phyloP scores from a whole-genome alignment of 2,329 filamentous ascomycete species.

The Colletotrichum limetticola region DNA sequence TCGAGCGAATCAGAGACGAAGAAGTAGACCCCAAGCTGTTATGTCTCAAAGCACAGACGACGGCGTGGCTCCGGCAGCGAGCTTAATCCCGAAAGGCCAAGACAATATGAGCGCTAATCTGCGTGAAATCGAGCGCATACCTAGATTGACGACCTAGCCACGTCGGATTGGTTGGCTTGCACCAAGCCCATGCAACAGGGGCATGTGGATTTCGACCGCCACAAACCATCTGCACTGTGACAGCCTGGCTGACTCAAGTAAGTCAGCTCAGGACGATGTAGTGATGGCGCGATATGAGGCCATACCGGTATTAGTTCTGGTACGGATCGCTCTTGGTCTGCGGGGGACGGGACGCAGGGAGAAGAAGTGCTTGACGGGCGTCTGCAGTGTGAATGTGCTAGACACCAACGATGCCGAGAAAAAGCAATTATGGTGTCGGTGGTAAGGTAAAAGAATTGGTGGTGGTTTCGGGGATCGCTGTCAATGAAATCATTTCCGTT shows the following conservation, averaged over 20 bases:
- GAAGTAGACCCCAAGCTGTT: not conserved
- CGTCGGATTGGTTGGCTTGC: conserved; percentile 19
- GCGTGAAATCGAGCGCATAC: conserved; percentile 17
- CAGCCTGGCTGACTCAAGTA: not conserved
- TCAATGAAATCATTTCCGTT: conserved; percentile 19
- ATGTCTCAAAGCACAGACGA: conserved; percentile 28
- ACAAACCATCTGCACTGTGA: not conserved
- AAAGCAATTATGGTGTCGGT: not conserved
- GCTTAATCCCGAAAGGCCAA: conserved; percentile 18
- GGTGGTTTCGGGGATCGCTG: conserved; percentile 8
- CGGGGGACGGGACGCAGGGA: conserved; percentile 30
- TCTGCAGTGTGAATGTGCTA: not conserved
- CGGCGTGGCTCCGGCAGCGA: conserved; percentile 9
- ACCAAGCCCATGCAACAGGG: conserved; percentile 12
- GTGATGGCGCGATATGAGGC: conserved; percentile 22
- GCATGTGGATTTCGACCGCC: conserved; percentile 21
- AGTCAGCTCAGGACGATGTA: conserved; percentile 8
- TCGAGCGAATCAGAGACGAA: conserved; percentile 5
- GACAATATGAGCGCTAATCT: conserved; percentile 8
- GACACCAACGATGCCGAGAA: not conserved
- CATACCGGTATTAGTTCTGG: not conserved
- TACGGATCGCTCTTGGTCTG: not conserved
- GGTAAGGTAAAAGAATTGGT: not conserved
- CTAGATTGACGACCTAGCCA: conserved; percentile 16
- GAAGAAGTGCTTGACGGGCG: conserved; percentile 15